Evolutionary conservation across 2,329 filamentous ascomycete genomes (phyloP), one percentile per base, ranked within the genome.

Genomic region (Verruconis gallopava): DNA sequence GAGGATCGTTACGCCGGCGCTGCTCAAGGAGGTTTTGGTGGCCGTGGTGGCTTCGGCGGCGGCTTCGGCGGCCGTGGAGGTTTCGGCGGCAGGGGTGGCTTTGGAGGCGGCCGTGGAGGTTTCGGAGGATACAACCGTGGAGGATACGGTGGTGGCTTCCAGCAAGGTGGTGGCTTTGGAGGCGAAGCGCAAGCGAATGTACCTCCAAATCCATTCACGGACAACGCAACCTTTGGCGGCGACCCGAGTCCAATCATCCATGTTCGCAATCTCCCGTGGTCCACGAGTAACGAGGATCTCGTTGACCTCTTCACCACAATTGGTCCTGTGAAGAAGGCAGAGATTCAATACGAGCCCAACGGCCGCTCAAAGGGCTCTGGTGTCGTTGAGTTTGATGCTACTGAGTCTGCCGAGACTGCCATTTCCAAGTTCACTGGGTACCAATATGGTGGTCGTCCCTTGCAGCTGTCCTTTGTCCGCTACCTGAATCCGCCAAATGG

Each of bases 361-460:
- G 91, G 91, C 36, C 84, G 91, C 53, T 98, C 91, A 46, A 82
- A 86, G 49, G 91, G 91, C 49, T 91, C 84, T 45, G 91, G 91
- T 58, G 91, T 98, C n/a, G 91, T 98, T 43, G 80, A 91, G 48
- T 96, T 98, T 58, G 85, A 93, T 56, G 75, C 66, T 42, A 66
- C 76, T 13, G 79, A 88, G 5, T 93, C 86, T 48, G 86, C 91
- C 1, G 86, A 94, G 53, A 95, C 86, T 17, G 81, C 89, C 36
- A 96, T 98, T 54, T 76, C 85, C 55, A 98, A 98, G 62, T 98
- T 98, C 68, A 89, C 91, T 52, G 86, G 86, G 44, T 98, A 98
- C 59, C 85, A 94, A 60, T 98, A 98, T 55, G 91, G 91, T 50
- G 88, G 88, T 43, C 85, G 91, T 51, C 91, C 91, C 53, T 78